Evolutionary conservation across 306 rosid genomes (phyloP).

Genomic region (Cicer pinnatifidum): DNA sequence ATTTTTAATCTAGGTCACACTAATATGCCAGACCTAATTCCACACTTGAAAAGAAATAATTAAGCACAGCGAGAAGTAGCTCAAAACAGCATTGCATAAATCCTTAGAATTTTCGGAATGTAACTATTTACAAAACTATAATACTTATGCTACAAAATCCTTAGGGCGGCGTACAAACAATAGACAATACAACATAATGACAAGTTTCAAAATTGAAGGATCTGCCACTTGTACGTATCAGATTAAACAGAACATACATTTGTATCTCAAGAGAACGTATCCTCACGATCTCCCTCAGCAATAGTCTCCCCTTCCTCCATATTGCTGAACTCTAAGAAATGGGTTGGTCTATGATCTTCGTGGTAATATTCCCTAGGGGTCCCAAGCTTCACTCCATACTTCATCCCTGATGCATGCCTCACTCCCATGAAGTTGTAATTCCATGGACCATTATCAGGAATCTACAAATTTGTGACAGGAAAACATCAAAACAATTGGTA

Average conservation of each 20-base stretch:
- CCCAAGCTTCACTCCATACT: conserved; percentile 89
- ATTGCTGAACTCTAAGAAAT: conserved; percentile 92
- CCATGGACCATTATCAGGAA: conserved; percentile 98
- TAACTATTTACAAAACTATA: conserved; percentile 38
- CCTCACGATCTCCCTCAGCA: conserved; percentile 89
- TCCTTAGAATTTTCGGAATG: not conserved
- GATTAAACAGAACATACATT: not conserved
- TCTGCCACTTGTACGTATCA: not conserved
- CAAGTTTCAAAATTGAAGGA: conserved; percentile 3
- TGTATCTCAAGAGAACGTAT: conserved; percentile 59
- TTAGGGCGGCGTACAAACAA: not conserved
- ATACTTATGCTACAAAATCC: conserved; percentile 28
- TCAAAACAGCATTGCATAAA: conserved; percentile 11
- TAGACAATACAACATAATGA: conserved; percentile 39
- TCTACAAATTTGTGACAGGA: conserved; percentile 48
- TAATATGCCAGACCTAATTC: no score
- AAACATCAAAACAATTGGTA: conserved; percentile 10
- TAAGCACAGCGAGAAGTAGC: not conserved
- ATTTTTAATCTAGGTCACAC: not conserved
- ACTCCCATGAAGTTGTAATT: conserved; percentile 98
- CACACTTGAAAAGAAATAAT: not conserved
- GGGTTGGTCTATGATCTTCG: conserved; percentile 97
- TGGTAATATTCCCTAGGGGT: conserved; percentile 87
- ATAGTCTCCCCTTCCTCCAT: conserved; percentile 84
- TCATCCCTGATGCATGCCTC: conserved; percentile 92